Percentiles rank a stretch among this genome's conserved stretches.
phyloP scores from a whole-genome alignment of 352 stramenopile species.

The Phytophthora foliorum region DNA sequence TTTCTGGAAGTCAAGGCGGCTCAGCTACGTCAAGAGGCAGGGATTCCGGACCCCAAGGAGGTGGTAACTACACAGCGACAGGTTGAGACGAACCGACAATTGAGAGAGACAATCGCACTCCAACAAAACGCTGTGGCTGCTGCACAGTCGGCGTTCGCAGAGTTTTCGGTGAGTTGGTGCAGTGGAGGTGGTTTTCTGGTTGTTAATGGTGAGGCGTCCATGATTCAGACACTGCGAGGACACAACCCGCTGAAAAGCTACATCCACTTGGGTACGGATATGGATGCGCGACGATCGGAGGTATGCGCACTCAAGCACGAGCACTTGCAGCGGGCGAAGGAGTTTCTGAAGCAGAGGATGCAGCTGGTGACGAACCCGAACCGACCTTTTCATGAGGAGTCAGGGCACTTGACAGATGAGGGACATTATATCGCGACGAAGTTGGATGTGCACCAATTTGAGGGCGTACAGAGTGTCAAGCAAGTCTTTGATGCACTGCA shows the following conservation, averaged over 20 bases:
- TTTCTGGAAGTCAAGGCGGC: slow-evolving; percentile 40
- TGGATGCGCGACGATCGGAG: slow-evolving; percentile 25
- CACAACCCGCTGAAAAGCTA: slow-evolving; percentile 38
- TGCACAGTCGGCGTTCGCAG: slow-evolving; percentile 33
- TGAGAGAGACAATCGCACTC: slow-evolving; percentile 31
- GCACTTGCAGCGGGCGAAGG: slow-evolving; percentile 39
- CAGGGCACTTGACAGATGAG: slow-evolving; percentile 45
- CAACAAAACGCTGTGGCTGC: slow-evolving; percentile 36
- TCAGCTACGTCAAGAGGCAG: slow-evolving; percentile 38
- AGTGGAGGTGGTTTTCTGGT: neutral
- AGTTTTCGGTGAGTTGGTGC: slow-evolving; percentile 42
- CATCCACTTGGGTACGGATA: slow-evolving; percentile 37
- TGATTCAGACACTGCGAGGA: slow-evolving; percentile 27
- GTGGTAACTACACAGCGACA: slow-evolving; percentile 30
- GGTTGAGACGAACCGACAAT: slow-evolving; percentile 27
- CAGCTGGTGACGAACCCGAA: slow-evolving; percentile 34
- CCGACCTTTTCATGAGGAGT: slow-evolving; percentile 42
- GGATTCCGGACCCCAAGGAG: slow-evolving; percentile 39
- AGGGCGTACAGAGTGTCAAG: slow-evolving; percentile 34
- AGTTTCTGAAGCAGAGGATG: slow-evolving; percentile 43
- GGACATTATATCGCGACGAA: slow-evolving; percentile 44
- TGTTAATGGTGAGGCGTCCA: neutral
- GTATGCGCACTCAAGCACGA: slow-evolving; percentile 43
- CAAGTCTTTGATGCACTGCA: slow-evolving; percentile 55
- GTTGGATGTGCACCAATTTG: slow-evolving; percentile 61